Conservation (phyloP, 441 rosid genomes). For the Theobroma grandiflorum region DNA sequence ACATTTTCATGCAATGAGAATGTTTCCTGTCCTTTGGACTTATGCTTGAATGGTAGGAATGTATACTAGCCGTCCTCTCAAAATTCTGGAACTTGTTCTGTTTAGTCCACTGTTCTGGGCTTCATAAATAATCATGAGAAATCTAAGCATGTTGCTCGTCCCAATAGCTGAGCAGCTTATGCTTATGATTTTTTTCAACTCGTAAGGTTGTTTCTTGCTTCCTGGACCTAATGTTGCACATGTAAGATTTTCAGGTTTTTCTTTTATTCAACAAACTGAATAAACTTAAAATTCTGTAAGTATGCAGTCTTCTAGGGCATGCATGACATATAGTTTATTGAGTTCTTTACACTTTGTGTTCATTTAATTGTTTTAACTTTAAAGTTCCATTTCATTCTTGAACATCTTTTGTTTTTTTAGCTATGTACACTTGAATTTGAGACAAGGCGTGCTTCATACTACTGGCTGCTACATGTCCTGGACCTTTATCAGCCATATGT, state of each 20-base stretch:
- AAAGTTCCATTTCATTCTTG: neutral
- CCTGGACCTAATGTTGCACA: neutral
- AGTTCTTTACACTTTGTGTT: neutral
- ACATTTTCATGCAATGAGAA: constrained; percentile 3
- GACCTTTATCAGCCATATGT: constrained; percentile 67
- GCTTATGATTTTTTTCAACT: neutral
- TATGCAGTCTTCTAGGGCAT: neutral
- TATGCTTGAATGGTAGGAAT: neutral
- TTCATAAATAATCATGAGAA: neutral
- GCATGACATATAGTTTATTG: neutral
- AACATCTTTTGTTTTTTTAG: constrained; percentile 42
- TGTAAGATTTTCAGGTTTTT: neutral
- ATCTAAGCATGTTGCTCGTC: neutral
- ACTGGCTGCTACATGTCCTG: constrained; percentile 68
- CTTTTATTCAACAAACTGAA: constrained; percentile 9
- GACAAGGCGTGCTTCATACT: constrained; percentile 54
- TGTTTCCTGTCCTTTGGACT: neutral
- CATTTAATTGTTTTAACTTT: neutral
- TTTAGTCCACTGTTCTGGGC: neutral
- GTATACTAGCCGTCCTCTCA: neutral
- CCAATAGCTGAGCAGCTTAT: neutral
- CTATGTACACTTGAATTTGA: constrained; percentile 96
- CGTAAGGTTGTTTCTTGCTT: neutral
- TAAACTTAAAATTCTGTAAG: neutral
- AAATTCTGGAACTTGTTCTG: neutral